A percentile compares a stretch with the other conserved stretches of the same genome.
phyloP scores from a whole-genome alignment of 495 filamentous ascomycete genomes.

The Pseudotulostoma volvatum region DNA sequence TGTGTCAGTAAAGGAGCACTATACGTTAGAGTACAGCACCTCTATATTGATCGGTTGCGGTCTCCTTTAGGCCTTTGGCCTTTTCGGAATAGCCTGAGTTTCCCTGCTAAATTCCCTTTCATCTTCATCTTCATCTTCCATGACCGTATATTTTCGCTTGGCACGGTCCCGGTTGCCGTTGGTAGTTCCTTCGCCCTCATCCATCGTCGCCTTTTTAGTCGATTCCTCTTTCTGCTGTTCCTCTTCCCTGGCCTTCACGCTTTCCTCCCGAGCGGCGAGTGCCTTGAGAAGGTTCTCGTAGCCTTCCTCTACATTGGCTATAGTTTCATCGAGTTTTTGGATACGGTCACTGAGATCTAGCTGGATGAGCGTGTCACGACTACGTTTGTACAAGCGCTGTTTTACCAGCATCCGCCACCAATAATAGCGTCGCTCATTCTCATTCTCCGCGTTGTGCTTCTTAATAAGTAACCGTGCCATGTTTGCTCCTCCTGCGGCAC shows the following conservation, averaged over 20 bases:
- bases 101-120: conserved; percentile 16
- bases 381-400: conserved; percentile 63
- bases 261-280: conserved; percentile 26
- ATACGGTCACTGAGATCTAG: conserved; percentile 60
- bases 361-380: conserved; percentile 60
- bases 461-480: conserved; percentile 35
- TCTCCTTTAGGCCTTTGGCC: conserved; percentile 15
- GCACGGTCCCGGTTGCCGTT: conserved; percentile 13
- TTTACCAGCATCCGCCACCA: conserved; percentile 78
- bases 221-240: conserved; percentile 8
- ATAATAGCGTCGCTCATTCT: conserved; percentile 47
- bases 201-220: conserved; percentile 6
- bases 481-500: conserved; percentile 36
- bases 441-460: conserved; percentile 33
- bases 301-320: conserved; percentile 63
- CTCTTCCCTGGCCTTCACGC: conserved; percentile 7
- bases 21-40: too few species aligned
- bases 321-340: conserved; percentile 64
- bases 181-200: conserved; percentile 12
- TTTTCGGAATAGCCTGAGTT: conserved; percentile 16
- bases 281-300: conserved; percentile 52
- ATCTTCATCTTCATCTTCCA: conserved; percentile 34
- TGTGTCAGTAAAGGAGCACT: too few species aligned
- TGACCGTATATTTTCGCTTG: conserved; percentile 34
- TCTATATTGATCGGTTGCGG: too few species aligned